Base-by-base conservation (phyloP, 2,329 filamentous ascomycete genomes). In the Penicillium sp. region DNA sequence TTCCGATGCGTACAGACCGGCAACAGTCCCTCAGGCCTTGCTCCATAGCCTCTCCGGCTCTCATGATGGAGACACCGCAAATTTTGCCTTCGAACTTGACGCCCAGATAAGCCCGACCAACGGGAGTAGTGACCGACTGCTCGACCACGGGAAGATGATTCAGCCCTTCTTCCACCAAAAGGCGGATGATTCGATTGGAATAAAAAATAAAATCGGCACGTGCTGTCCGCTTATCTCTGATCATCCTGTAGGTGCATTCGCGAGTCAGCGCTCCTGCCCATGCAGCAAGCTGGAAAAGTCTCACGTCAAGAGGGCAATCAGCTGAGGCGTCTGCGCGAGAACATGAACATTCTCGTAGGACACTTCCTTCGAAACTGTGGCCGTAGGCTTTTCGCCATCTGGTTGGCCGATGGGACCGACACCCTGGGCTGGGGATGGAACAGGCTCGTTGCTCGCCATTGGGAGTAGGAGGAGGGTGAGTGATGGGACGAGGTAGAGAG, bases 161-260 rank as follows among this genome's bases (percentile, higher is more conserved):
- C 57, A 99, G 84, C 4, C 95, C 95, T 80, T 99, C 95, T 79
- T 99, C 95, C 43, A 99, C 95, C 6, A 99, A 85, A 45, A 99
- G 84, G 35, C 95, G 92, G 76, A 98, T 98, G 76, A 99, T 98
- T 62, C 95, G 88, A 80, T 99, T 99, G 46, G 93, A 97, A 82
- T 98, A 97, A 81, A 99, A 99, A 75, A 99, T 97, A 77, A 99
- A 99, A 78, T 99, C 95, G 64, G 93, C 95, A 61, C 95, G 90
- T 59, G 89, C 87, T 6, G 95, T 99, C 68, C 89, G 86, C 77
- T 91, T 91, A 78, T 97, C 93, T 70, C 95, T 90, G 75, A 99
- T 98, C 85, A 97, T 97, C 65, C 94, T 98, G 71, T 65, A 57
- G 59, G 55, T 60, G 58, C 52, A 58, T 56, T 60, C 60, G 62